Conservation (phyloP, 768 basidiomycete species). For the Galerina sulciceps region DNA sequence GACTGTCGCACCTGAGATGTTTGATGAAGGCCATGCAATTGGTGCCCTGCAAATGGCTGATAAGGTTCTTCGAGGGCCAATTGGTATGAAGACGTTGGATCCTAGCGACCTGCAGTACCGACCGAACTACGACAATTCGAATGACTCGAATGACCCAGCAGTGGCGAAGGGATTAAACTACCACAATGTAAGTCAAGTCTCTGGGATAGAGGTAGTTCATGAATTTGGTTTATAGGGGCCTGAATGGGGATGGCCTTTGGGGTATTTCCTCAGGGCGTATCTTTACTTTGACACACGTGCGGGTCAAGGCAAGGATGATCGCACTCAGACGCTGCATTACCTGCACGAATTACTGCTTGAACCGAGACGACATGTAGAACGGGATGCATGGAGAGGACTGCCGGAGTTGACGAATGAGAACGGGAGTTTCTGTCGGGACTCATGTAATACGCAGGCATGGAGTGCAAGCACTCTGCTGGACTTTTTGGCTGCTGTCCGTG, state of each 20-base stretch:
- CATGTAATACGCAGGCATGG: constrained; percentile 96
- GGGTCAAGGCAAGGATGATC: constrained; percentile 76
- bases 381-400: constrained; percentile 90
- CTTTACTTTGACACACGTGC: constrained; percentile 80
- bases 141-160: constrained; percentile 82
- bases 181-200: constrained; percentile 66
- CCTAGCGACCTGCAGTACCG: constrained; percentile 87
- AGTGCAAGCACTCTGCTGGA: constrained; percentile 91
- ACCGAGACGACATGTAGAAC: constrained; percentile 73
- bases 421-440: constrained; percentile 83
- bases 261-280: constrained; percentile 94
- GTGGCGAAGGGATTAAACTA: constrained; percentile 96
- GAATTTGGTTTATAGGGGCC: constrained; percentile 62
- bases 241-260: constrained; percentile 95
- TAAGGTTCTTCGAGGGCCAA: constrained; percentile 76
- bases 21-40: constrained; percentile 80
- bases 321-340: constrained; percentile 74
- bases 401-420: constrained; percentile 92
- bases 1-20: constrained; percentile 96
- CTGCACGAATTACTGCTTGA: constrained; percentile 75
- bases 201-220: constrained; percentile 6
- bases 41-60: constrained; percentile 82
- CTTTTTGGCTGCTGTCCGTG: constrained; percentile 78
- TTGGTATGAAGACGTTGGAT: constrained; percentile 98
- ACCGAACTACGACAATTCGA: constrained; percentile 90